phyloP scores from a whole-genome alignment of 2,329 filamentous ascomycete species.

The Curvularia hawaiiensis region DNA sequence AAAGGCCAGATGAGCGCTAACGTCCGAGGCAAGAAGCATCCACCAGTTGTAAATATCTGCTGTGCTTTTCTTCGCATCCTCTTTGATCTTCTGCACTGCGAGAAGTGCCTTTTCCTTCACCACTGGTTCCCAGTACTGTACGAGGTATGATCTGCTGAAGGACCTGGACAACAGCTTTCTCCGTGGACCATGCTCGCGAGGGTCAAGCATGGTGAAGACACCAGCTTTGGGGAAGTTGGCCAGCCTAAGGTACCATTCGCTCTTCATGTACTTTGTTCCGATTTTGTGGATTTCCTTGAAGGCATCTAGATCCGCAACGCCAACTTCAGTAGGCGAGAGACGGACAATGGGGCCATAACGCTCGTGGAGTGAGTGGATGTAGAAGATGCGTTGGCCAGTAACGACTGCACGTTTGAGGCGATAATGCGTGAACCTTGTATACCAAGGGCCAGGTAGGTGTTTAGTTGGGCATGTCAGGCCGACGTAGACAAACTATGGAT shows the following conservation, averaged over 20 bases:
- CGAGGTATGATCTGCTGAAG: conserved; percentile 45
- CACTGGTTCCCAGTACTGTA: conserved; percentile 45
- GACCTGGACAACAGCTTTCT: conserved; percentile 44
- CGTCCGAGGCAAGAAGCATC: conserved; percentile 49
- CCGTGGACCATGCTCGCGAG: conserved; percentile 41
- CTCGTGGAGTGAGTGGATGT: conserved; percentile 47
- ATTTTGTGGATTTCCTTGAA: conserved; percentile 41
- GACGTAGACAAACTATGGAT: conserved; percentile 24
- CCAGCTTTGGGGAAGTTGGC: conserved; percentile 34
- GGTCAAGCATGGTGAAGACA: conserved; percentile 48
- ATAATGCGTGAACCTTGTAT: conserved; percentile 42
- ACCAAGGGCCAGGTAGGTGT: conserved; percentile 39
- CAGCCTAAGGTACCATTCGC: conserved; percentile 32
- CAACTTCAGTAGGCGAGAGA: conserved; percentile 39
- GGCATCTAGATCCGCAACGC: conserved; percentile 34
- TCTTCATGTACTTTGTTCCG: conserved; percentile 37
- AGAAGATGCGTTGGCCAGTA: conserved; percentile 46
- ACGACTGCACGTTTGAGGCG: conserved; percentile 47
- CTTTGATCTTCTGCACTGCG: conserved; percentile 42
- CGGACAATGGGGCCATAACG: conserved; percentile 41
- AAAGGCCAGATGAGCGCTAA: conserved; percentile 46
- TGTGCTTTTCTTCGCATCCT: conserved; percentile 26
- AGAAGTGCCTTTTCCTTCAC: conserved; percentile 42
- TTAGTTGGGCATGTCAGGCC: conserved; percentile 36
- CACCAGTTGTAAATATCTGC: conserved; percentile 47